Conservation (phyloP, 768 basidiomycete species). For the Mycena polygramma region DNA sequence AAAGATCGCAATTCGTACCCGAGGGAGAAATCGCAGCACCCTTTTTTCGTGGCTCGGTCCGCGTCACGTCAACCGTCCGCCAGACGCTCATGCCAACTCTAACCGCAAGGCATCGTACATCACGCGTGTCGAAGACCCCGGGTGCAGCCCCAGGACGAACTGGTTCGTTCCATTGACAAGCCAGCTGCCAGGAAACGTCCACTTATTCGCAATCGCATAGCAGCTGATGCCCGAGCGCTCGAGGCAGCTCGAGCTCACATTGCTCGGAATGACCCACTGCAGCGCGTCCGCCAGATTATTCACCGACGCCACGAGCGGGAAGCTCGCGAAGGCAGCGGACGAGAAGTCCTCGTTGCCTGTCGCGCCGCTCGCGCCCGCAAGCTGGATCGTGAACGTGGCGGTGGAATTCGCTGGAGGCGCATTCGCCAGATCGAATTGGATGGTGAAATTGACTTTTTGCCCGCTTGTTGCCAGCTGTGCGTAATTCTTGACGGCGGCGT, state of each 20-base stretch:
- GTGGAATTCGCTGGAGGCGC: conserved; percentile 13
- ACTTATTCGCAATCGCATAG: conserved; percentile 26
- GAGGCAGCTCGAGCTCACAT: conserved; percentile 26
- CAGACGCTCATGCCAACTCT: conserved; percentile 16
- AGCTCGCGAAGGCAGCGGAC: conserved; percentile 22
- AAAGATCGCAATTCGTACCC: too few relatives aligned
- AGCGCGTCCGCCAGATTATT: conserved; percentile 14
- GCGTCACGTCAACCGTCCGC: not conserved
- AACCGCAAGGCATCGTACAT: conserved; percentile 31
- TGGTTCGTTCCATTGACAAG: conserved; percentile 28
- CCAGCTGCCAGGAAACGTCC: conserved; percentile 26
- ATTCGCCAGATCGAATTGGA: conserved; percentile 18
- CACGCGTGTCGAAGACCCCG: conserved; percentile 23
- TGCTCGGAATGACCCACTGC: conserved; percentile 29
- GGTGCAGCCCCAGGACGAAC: conserved; percentile 21
- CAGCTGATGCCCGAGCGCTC: conserved; percentile 34
- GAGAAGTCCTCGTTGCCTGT: conserved; percentile 31
- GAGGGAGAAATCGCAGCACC: too few relatives aligned
- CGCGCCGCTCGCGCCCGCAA: conserved; percentile 24
- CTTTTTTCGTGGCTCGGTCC: not conserved
- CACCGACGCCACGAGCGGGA: conserved; percentile 21
- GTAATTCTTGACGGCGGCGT: conserved; percentile 20
- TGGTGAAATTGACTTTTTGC: conserved; percentile 22
- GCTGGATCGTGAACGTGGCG: conserved; percentile 26
- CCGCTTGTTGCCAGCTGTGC: conserved; percentile 23